Evolutionary conservation across 768 basidiomycete genomes (phyloP).

Genomic region (Boletus reticulatus): DNA sequence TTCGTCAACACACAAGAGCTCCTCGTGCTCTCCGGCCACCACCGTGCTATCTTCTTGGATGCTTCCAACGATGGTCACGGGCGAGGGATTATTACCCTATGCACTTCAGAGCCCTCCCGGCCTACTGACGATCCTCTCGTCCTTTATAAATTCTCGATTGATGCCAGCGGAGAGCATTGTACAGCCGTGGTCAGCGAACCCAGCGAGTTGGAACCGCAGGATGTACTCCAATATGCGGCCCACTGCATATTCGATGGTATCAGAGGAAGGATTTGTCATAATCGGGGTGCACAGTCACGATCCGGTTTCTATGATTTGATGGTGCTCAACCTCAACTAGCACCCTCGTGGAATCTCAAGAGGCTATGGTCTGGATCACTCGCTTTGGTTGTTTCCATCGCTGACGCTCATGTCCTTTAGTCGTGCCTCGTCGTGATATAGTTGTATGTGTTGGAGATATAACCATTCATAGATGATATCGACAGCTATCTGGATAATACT

Average conservation of each 20-base stretch:
- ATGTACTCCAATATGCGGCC: slow-evolving; percentile 1
- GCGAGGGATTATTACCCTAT: slow-evolving; percentile 15
- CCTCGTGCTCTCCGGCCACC: slow-evolving; percentile 15
- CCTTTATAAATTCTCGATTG: slow-evolving; percentile 20
- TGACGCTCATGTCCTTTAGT: background rate
- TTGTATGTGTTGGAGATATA: background rate
- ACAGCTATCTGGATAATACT: background rate
- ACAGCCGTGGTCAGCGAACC: slow-evolving; percentile 12
- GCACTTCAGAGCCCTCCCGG: background rate
- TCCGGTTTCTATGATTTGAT: slow-evolving; percentile 5
- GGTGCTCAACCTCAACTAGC: slow-evolving; percentile 16
- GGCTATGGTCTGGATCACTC: background rate
- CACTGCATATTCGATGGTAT: slow-evolving; percentile 15
- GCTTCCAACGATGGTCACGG: slow-evolving; percentile 15
- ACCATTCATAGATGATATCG: background rate
- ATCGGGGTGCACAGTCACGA: background rate
- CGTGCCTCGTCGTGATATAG: background rate
- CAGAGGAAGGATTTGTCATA: slow-evolving; percentile 19
- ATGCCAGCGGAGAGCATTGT: slow-evolving; percentile 17
- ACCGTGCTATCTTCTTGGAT: background rate
- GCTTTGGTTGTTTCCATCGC: background rate
- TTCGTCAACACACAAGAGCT: slow-evolving; percentile 10
- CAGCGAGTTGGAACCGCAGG: slow-evolving; percentile 3
- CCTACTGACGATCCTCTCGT: background rate
- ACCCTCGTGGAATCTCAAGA: background rate